These are phyloP conservation scores for Protomyces lactucae-debilis DNA, from an alignment of 1,139 yeast genomes.

Conservation along the genomic window DNA sequence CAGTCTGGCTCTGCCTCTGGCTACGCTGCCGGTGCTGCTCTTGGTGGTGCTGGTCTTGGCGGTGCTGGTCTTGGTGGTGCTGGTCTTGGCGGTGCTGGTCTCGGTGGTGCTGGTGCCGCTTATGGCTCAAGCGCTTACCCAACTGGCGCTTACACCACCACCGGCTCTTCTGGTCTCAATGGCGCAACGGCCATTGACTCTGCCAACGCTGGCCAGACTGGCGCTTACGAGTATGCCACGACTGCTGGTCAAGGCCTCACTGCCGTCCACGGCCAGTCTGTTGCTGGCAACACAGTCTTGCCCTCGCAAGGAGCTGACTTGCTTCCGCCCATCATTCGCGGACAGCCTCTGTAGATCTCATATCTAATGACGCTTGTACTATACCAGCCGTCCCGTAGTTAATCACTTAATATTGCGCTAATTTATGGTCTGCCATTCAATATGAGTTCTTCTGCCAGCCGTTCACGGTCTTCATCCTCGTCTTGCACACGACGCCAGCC, in stretches of 20 bases:
- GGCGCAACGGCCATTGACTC: neutral
- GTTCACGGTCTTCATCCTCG: slow-evolving; percentile 12
- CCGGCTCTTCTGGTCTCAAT: neutral
- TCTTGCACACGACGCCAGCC: slow-evolving; percentile 26
- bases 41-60: slow-evolving; percentile 1
- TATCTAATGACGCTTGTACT: neutral
- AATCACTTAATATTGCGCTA: neutral
- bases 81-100: slow-evolving; percentile 10
- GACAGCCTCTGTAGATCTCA: neutral
- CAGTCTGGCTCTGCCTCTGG: neutral
- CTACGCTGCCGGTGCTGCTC: neutral
- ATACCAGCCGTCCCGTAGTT: neutral
- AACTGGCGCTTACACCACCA: neutral
- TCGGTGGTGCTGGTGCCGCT: slow-evolving; percentile 1
- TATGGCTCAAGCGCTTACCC: neutral
- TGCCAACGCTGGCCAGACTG: slow-evolving; percentile 13
- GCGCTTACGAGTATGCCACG: slow-evolving; percentile 14
- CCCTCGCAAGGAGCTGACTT: neutral
- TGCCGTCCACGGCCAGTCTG: neutral
- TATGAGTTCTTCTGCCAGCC: neutral
- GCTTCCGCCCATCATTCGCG: neutral
- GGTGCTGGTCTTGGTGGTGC: neutral
- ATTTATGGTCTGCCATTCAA: neutral
- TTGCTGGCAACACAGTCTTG: neutral
- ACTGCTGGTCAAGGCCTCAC: neutral